Base-by-base conservation (phyloP, 345 rosid genomes). In the Eutrema yunnanense region DNA sequence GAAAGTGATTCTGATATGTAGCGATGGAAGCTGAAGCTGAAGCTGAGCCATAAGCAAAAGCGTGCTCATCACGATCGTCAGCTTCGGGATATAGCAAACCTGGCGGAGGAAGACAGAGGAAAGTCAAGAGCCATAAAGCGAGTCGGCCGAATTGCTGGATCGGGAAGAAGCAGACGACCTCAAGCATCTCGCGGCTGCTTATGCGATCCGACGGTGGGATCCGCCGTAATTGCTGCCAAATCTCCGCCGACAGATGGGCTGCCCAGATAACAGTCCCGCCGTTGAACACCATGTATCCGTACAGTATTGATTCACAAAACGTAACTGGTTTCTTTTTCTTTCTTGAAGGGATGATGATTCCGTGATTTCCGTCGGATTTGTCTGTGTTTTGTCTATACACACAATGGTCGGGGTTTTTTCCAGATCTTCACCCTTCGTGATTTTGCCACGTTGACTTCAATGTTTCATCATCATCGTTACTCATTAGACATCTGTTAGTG, bases 81-180 rank as follows among this genome's bases (percentile, higher is more conserved):
- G 14, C 34, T 63, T 78, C 86, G 6, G 65, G 49, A 60, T 71
- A 76, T 74, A 78, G 70, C 32, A 84, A 68, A 70, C 79, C 83
- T 16, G 87, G 86, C 3, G 84, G 82, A 33, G 93, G 86, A 42
- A 86, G 83, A 74, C 93, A 90, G 16, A 90, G n/a, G n/a, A n/a
- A 83, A 69, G 89, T 82, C 91, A 90, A 88, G 61, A 87, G 34
- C 50, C 81, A 86, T 36, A 86, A 79, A 69, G 85, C 83, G 30
- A 83, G 61, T 57, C 83, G 91, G 62, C 96, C 87, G 51, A 88
- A 65, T 78, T 88, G 88, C 26, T 82, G 84, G 41, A 90, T 79
- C 61, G 92, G 93, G 71, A 88, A 75, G 74, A 90, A 86, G 76
- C 87, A 87, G 9, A 88, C 71, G 11, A 90, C 86, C 64, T 90